Base-by-base conservation (phyloP, 345 rosid genomes). In the Xanthoceras sorbifolium region DNA sequence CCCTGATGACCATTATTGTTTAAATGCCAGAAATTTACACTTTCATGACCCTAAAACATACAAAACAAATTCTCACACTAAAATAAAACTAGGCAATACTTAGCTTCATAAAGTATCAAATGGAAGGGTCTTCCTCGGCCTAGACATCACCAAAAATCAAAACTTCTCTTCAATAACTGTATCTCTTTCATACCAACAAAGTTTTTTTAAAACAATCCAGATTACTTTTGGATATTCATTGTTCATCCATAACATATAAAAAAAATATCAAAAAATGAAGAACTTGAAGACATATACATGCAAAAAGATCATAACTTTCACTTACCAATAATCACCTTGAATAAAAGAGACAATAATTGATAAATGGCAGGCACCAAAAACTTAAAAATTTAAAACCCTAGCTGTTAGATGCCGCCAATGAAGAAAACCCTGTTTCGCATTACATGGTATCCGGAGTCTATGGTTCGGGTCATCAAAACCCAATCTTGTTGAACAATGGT, bases 371-470 rank as follows among this genome's bases (percentile, higher is more conserved):
- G 59, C 31, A 5, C 61, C 20, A 28, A 29, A 62, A 62, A 29
- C 66, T 26, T 40, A 46, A 29, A 62, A 62, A 29, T 36, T 26
- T 40, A 46, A 64, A 46, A 48, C 77, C 77, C 63, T 48, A n/a
- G 14, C 61, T 6, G 20, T 0, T 2, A 14, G n/a, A 25, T 26
- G 11, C 38, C 31, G 9, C 22, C 4, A 54, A 42, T 2, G 40
- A 62, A 62, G 25, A 34, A 55, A 62, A 20, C 68, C 59, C 54
- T 18, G 40, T 28, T 29, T 46, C 40, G 31, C 20, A 40, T 25
- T 3, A 22, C 31, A 15, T 60, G 17, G 55, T 12, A 40, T 73
- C n/a, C 6, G 38, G 55, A 0, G 25, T 60, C 7, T 0, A 17
- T 29, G 54, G 25, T 5, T 34, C 70, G n/a, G 68, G 60, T 28